These are phyloP conservation scores for Claviceps cyperi DNA, from an alignment of 2,329 filamentous ascomycete genomes.

Conservation along the genomic window DNA sequence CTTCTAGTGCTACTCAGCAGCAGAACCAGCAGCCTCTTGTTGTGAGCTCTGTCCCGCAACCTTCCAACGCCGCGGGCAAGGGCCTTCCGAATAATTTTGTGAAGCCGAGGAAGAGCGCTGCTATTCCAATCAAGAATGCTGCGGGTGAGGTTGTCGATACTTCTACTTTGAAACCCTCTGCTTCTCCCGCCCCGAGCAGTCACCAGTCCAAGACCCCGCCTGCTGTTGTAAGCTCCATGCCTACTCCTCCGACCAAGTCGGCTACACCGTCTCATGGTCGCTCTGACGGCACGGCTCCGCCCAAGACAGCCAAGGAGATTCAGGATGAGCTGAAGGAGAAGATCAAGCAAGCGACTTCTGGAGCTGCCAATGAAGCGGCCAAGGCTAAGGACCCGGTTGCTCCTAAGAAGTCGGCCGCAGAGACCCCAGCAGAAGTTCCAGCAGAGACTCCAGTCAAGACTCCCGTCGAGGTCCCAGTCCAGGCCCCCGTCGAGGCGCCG, in stretches of 20 bases:
- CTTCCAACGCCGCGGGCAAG: slow-evolving; percentile 46
- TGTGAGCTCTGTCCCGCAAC: slow-evolving; percentile 48
- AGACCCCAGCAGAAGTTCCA: slow-evolving; percentile 9
- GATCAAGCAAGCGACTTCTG: slow-evolving; percentile 47
- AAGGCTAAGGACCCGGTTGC: slow-evolving; percentile 14
- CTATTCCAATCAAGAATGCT: slow-evolving; percentile 73
- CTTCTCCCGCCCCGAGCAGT: slow-evolving; percentile 40
- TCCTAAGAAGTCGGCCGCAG: slow-evolving; percentile 16
- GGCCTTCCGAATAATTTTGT: slow-evolving; percentile 29
- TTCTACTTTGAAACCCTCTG: slow-evolving; percentile 44
- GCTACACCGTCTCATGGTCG: slow-evolving; percentile 54
- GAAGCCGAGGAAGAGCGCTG: slow-evolving; percentile 52
- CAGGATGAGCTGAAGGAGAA: slow-evolving; percentile 71
- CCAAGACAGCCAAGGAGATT: slow-evolving; percentile 69
- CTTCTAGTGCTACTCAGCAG: slow-evolving; percentile 50
- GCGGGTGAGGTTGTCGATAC: slow-evolving; percentile 63
- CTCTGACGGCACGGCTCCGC: slow-evolving; percentile 50
- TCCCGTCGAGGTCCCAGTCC: no score
- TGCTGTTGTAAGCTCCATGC: slow-evolving; percentile 57
- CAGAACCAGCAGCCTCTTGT: slow-evolving; percentile 40
- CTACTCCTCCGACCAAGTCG: slow-evolving; percentile 67
- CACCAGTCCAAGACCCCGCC: slow-evolving; percentile 50
- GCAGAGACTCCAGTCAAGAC: no score
- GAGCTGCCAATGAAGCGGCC: slow-evolving; percentile 16
- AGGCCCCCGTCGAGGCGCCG: no score